A percentile compares a stretch with the other conserved stretches of the same genome.
phyloP scores from a whole-genome alignment of 306 rosid species.

The Mimosa bimucronata region DNA sequence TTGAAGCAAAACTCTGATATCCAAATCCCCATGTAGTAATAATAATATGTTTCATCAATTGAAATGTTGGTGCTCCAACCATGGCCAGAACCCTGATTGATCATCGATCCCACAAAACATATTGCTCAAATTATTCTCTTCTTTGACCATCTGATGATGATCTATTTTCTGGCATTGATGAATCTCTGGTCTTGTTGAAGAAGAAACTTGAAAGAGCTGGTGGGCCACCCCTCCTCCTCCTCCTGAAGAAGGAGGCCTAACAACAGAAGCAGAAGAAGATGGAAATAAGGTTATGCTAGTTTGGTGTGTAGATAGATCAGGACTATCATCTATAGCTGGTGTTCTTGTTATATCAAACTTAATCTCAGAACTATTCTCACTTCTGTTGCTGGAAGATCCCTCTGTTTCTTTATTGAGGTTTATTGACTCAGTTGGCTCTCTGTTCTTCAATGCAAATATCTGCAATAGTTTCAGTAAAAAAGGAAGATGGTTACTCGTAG shows the following conservation, averaged over 20 bases:
- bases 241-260: constrained; percentile 53
- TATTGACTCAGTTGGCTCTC: constrained; percentile 95
- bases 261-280: constrained; percentile 39
- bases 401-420: constrained; percentile 98
- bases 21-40: not conserved
- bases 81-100: constrained; percentile 97
- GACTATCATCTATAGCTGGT: constrained; percentile 85
- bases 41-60: constrained; percentile 57
- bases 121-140: constrained; percentile 72
- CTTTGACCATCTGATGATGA: constrained; percentile 67
- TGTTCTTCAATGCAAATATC: constrained; percentile 87
- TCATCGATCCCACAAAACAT: constrained; percentile 94
- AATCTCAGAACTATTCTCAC: constrained; percentile 95
- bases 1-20: constrained; percentile 23
- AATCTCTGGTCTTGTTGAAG: constrained; percentile 78
- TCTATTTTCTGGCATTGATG: constrained; percentile 77
- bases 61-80: constrained; percentile 97
- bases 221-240: constrained; percentile 54
- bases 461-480: constrained; percentile 33
- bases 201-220: constrained; percentile 70
- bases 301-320: constrained; percentile 59
- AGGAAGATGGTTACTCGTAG: not conserved
- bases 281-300: constrained; percentile 66
- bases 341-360: constrained; percentile 91
- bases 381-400: constrained; percentile 96